phyloP scores from a whole-genome alignment of 106 monocot genomes.

The Apostasia ramifera region DNA sequence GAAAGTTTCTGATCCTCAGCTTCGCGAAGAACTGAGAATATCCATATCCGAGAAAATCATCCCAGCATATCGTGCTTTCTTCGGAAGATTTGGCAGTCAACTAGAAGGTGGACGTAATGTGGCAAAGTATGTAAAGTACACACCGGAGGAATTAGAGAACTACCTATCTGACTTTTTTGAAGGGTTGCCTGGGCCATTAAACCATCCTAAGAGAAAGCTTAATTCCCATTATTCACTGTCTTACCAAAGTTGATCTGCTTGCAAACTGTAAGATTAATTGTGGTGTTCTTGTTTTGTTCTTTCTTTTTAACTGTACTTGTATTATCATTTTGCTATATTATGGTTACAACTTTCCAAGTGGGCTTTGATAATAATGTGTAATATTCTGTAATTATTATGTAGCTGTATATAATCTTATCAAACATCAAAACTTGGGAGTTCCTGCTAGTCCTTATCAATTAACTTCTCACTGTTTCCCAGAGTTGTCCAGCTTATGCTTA shows the following conservation, averaged over 20 bases:
- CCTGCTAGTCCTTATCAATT: too few species aligned
- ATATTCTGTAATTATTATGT: too few species aligned
- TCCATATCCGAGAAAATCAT: conserved; percentile 41
- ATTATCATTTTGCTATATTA: not conserved
- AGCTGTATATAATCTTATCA: too few species aligned
- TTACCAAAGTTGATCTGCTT: not conserved
- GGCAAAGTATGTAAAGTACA: conserved; percentile 15
- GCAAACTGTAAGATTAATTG: not conserved
- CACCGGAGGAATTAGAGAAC: conserved; percentile 9
- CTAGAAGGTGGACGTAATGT: conserved; percentile 34
- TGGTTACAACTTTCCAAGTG: not conserved
- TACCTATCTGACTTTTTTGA: conserved; percentile 43
- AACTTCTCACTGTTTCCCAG: too few species aligned
- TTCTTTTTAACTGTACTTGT: not conserved
- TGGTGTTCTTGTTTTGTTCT: not conserved
- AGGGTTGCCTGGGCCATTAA: conserved; percentile 17
- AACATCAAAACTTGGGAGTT: too few species aligned
- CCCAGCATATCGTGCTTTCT: conserved; percentile 44
- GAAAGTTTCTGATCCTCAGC: conserved; percentile 49
- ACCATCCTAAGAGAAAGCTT: conserved; percentile 24
- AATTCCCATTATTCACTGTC: conserved; percentile 4
- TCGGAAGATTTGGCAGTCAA: conserved; percentile 36
- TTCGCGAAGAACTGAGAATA: conserved; percentile 47
- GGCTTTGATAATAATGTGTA: too few species aligned
- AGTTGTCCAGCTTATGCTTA: too few species aligned